Base-by-base conservation (phyloP, 1,284 basidiomycete genomes). In the Stereum hirsutum region DNA sequence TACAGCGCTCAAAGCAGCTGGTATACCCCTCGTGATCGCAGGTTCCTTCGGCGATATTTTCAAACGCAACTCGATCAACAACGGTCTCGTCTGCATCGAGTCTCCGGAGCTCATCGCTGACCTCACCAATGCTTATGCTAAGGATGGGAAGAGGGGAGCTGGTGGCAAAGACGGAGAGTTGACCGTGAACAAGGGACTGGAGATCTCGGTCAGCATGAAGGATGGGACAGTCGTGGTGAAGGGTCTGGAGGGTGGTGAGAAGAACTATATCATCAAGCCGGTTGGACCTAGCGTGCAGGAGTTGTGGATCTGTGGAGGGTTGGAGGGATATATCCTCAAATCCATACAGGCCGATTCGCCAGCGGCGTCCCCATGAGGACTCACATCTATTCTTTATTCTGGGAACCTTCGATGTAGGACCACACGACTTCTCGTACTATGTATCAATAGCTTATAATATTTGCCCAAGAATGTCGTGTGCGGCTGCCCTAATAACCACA, bases 1-100 rank as follows among this genome's bases (percentile, higher is more conserved):
- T 12, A 99, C 95, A 0, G 95, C 95, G 1, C 81, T 99, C 52
- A 93, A 95, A 61, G 80, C 94, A 20, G 89, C 95, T 0, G 94
- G 95, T 7, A 71, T 99, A 7, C 92, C 93, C 1, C 70, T 97
- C 40, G 93, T 99, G 43, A 77, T 99, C 47, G 92, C 92, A 23
- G 96, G 94, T 35, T 94, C 90, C 24, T 99, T 99, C 57, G 95
- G 96, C 14, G 96, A 99, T 63, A 98, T 99, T 54, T 99, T 97
- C 75, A 98, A 99, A 70, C 83, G 95, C 26, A 99, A 99, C 62
- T 86, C 92, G 12, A 99, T 99, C 70, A 99, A 99, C 69, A 99
- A 99, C 61, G 95, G 93, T 4, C 74, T 99, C 7, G 90, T 99
- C 46, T 97, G 95, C 57, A 63, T 98, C 41, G 95, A 98, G 64